Evolutionary conservation across 2,329 filamentous ascomycete genomes (phyloP).

Genomic region (Geosmithia flava): DNA sequence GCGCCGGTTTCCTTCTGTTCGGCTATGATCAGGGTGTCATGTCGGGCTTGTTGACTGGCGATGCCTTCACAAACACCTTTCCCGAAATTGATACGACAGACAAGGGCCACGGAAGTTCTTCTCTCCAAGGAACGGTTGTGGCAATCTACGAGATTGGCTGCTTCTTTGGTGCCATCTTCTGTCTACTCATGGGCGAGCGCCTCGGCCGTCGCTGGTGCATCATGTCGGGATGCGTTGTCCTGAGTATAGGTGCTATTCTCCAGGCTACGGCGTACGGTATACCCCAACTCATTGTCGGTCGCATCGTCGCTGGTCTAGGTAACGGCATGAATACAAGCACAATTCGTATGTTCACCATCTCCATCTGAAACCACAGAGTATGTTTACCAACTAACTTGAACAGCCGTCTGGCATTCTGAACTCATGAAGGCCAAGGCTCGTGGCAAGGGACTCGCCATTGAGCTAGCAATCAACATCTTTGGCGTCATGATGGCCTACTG

Average conservation of each 20-base stretch:
- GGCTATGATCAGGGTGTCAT: slow-evolving; percentile 27
- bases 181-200: slow-evolving; percentile 24
- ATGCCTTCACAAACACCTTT: slow-evolving; percentile 11
- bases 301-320: slow-evolving; percentile 26
- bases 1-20: slow-evolving; percentile 22
- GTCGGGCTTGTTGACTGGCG: slow-evolving; percentile 19
- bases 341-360: not conserved
- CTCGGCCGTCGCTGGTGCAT: slow-evolving; percentile 26
- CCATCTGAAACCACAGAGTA: not conserved
- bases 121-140: slow-evolving; percentile 18
- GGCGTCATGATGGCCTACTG: slow-evolving; percentile 8
- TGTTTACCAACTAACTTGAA: slow-evolving; percentile 5
- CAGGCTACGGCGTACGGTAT: slow-evolving; percentile 24
- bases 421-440: slow-evolving; percentile 28
- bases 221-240: slow-evolving; percentile 9
- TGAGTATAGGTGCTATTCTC: slow-evolving; percentile 23
- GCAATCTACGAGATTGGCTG: slow-evolving; percentile 34
- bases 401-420: slow-evolving; percentile 28
- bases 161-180: slow-evolving; percentile 30
- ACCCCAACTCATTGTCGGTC: slow-evolving; percentile 25
- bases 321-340: slow-evolving; percentile 15
- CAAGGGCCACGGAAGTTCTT: slow-evolving; percentile 18
- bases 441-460: slow-evolving; percentile 26
- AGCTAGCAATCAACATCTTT: slow-evolving; percentile 12
- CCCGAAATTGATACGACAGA: slow-evolving; percentile 25